A percentile compares a stretch with the other conserved stretches of the same genome.
These are phyloP conservation scores for Trichoderma endophyticum DNA, from an alignment of 2,329 filamentous ascomycete species.

Conservation along the genomic window DNA sequence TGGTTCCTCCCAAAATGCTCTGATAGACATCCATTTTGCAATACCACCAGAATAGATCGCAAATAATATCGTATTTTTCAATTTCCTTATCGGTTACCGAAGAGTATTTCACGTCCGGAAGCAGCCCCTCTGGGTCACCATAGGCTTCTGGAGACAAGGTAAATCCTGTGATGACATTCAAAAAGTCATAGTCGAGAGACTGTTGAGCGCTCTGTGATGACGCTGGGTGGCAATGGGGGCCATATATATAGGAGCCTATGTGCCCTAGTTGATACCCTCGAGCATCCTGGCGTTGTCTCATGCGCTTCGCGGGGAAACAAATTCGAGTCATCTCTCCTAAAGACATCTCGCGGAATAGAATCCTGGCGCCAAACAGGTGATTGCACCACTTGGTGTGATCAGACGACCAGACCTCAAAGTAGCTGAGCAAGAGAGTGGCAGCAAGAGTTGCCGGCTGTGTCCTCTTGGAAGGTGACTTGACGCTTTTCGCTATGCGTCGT, in stretches of 20 bases:
- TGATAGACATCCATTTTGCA: constrained; percentile 92
- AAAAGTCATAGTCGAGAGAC: constrained; percentile 41
- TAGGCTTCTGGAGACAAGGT: constrained; percentile 38
- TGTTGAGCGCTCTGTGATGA: constrained; percentile 16
- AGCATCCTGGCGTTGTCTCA: constrained; percentile 25
- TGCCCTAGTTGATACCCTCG: background rate
- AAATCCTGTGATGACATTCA: constrained; percentile 42
- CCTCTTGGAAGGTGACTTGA: constrained; percentile 65
- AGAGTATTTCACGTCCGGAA: constrained; percentile 24
- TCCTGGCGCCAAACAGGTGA: constrained; percentile 79
- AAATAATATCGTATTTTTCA: constrained; percentile 73
- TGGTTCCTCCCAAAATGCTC: constrained; percentile 81
- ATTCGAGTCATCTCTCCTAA: constrained; percentile 69
- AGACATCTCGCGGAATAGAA: constrained; percentile 79
- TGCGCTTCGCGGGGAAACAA: constrained; percentile 61
- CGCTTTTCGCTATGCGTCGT: constrained; percentile 71
- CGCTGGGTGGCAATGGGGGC: constrained; percentile 28
- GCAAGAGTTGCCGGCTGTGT: constrained; percentile 80
- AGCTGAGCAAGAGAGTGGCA: constrained; percentile 79
- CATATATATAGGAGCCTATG: constrained; percentile 1
- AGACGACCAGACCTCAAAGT: constrained; percentile 91
- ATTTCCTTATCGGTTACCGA: constrained; percentile 59
- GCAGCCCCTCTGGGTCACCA: constrained; percentile 32
- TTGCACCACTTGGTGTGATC: constrained; percentile 96
- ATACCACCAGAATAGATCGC: constrained; percentile 95